These are phyloP conservation scores for Epichloe sylvatica DNA, from an alignment of 2,329 filamentous ascomycete genomes.

Conservation along the genomic window DNA sequence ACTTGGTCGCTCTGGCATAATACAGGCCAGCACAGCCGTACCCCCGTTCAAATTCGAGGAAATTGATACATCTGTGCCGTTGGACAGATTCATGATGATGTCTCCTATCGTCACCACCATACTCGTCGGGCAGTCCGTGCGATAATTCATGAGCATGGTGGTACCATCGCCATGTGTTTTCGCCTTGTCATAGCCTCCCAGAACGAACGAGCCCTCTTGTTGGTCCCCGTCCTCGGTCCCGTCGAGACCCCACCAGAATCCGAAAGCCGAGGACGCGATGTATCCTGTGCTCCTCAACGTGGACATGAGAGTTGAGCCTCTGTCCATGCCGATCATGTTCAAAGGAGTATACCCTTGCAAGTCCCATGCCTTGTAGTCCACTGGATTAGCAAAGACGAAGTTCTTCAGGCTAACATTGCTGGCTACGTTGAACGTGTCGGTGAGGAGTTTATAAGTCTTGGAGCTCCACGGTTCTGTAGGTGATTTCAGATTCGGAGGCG, in stretches of 20 bases:
- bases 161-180: too few relatives aligned
- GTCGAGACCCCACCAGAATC: conserved; percentile 9
- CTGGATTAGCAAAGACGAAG: conserved; percentile 5
- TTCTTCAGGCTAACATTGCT: background rate
- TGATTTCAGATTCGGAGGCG: background rate
- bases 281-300: background rate
- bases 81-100: too few relatives aligned
- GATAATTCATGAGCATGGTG: too few relatives aligned
- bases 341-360: conserved; percentile 1
- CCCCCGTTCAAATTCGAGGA: too few relatives aligned
- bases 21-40: too few relatives aligned
- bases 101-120: too few relatives aligned
- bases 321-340: conserved; percentile 8
- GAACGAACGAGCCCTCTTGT: conserved; percentile 4
- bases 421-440: conserved; percentile 3
- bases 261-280: conserved; percentile 4
- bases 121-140: too few relatives aligned
- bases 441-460: conserved; percentile 6
- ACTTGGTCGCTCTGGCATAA: too few relatives aligned
- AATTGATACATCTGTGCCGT: too few relatives aligned
- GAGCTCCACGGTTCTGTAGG: conserved; percentile 1
- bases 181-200: conserved; percentile 4
- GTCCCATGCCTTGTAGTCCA: background rate
- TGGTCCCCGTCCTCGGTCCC: conserved; percentile 1
- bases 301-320: conserved; percentile 5